Base-by-base conservation (phyloP, 2,329 filamentous ascomycete species). In the Trichocomaceae sp. region DNA sequence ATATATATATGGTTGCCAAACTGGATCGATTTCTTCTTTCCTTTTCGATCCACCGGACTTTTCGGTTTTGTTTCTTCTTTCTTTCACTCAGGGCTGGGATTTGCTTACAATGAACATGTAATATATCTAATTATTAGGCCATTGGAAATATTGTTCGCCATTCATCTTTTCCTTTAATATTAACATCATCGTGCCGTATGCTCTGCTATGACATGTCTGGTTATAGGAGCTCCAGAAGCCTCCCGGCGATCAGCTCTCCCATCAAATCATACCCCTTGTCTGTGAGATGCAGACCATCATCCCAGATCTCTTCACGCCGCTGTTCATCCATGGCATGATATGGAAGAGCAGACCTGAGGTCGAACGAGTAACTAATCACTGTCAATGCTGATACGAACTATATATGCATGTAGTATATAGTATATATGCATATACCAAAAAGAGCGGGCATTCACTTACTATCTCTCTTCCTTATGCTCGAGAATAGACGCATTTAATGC, bases 271-370 rank as follows among this genome's bases (percentile, higher is more conserved):
- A 86, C 7, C 84, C 84, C 6, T 72, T 74, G 0, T 72, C 66
- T 0, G 78, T 80, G 9, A 85, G 72, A 68, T 87, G 83, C 20
- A 86, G 59, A 17, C 75, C 76, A 67, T 87, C 83, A 59, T 83
- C 76, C 81, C 83, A 86, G 61, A 82, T 79, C 55, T 69, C 70
- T 1, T 71, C 58, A 20, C 75, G 73, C 55, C 80, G 75, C 0
- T 71, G 63, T 7, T 74, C 66, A 1, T 73, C 63, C 62, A 85
- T 75, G 15, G 66, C 63, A 59, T 76, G 74, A 61, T 78, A 85
- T 0, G 83, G 81, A 5, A 86, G 69, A 9, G 75, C 76, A 23
- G 70, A 64, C 60, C 77, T 66, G 19, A 86, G 74, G 62, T 87
- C 82, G 60, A 82, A 82, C 17, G 75, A 67, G 65, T 80, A 73